phyloP scores from a whole-genome alignment of 306 rosid genomes.

The Crataegus laevigata region DNA sequence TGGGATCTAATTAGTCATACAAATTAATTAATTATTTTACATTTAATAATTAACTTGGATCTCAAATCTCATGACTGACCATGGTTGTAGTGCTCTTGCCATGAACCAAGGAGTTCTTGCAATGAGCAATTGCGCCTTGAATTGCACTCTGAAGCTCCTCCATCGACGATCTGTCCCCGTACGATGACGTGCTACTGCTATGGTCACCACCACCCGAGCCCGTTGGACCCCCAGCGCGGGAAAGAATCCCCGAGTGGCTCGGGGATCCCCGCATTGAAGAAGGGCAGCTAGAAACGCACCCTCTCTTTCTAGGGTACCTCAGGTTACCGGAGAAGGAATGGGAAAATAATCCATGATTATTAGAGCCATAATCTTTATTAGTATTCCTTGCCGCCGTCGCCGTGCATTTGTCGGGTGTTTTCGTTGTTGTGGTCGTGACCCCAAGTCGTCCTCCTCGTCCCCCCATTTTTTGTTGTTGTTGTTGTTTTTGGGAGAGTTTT shows the following conservation, averaged over 20 bases:
- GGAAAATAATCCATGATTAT: conserved; percentile 26
- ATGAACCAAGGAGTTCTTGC: conserved; percentile 72
- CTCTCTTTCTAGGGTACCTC: conserved; percentile 58
- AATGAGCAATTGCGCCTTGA: conserved; percentile 95
- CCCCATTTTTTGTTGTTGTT: conserved; percentile 20
- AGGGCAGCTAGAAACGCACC: conserved; percentile 73
- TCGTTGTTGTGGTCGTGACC: not conserved
- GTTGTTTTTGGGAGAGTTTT: conserved; percentile 49
- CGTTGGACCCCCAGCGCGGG: conserved; percentile 6
- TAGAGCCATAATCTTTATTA: not conserved
- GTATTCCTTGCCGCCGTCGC: conserved; percentile 7
- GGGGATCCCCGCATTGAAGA: conserved; percentile 88
- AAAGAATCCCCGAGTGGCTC: conserved; percentile 69
- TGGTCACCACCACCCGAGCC: conserved; percentile 5
- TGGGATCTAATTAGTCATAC: not conserved
- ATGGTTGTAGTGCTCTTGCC: conserved; percentile 16
- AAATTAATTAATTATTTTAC: not conserved
- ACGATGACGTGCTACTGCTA: not conserved
- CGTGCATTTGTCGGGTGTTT: not conserved
- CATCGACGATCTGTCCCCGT: conserved; percentile 51
- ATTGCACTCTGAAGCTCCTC: conserved; percentile 96
- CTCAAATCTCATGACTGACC: conserved; percentile 45
- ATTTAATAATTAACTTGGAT: not conserved
- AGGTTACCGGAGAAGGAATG: conserved; percentile 86
- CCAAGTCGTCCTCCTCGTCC: not conserved